Percentiles rank a stretch among this genome's conserved stretches.
Evolutionary conservation across 495 filamentous ascomycete species (phyloP).

Genomic region (Xylaria telfairii): DNA sequence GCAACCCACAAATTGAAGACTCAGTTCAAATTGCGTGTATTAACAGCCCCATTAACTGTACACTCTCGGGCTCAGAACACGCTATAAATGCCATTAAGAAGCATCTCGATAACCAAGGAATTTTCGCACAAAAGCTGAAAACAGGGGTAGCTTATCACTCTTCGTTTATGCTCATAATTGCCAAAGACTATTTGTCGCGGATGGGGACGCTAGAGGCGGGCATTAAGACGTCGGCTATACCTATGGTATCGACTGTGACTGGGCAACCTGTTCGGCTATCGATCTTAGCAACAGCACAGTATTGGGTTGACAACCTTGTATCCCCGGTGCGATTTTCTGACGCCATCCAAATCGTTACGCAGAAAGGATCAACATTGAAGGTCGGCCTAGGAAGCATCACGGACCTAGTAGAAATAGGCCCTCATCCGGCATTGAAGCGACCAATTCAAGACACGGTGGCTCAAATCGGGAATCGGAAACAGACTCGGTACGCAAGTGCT

Average conservation of each 20-base stretch:
- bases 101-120: constrained; percentile 38
- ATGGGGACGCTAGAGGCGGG: constrained; percentile 29
- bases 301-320: constrained; percentile 51
- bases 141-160: constrained; percentile 54
- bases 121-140: constrained; percentile 54
- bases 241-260: constrained; percentile 44
- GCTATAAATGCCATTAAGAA: constrained; percentile 43
- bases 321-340: constrained; percentile 48
- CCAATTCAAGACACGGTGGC: constrained; percentile 54
- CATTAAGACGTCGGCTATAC: constrained; percentile 27
- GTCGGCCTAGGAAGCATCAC: constrained; percentile 20
- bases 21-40: constrained; percentile 49
- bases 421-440: constrained; percentile 60
- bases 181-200: constrained; percentile 42
- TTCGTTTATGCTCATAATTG: constrained; percentile 45
- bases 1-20: constrained; percentile 1
- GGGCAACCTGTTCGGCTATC: constrained; percentile 29
- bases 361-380: constrained; percentile 13
- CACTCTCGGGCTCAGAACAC: constrained; percentile 47
- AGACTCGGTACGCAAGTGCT: constrained; percentile 34
- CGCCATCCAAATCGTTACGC: constrained; percentile 33
- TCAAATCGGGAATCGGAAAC: constrained; percentile 15
- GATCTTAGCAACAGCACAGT: constrained; percentile 28
- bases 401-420: constrained; percentile 61
- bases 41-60: constrained; percentile 55